Percentiles rank a stretch among this genome's conserved stretches.
Conservation (phyloP, 2,329 filamentous ascomycete species). For the Thelonectria rubi region DNA sequence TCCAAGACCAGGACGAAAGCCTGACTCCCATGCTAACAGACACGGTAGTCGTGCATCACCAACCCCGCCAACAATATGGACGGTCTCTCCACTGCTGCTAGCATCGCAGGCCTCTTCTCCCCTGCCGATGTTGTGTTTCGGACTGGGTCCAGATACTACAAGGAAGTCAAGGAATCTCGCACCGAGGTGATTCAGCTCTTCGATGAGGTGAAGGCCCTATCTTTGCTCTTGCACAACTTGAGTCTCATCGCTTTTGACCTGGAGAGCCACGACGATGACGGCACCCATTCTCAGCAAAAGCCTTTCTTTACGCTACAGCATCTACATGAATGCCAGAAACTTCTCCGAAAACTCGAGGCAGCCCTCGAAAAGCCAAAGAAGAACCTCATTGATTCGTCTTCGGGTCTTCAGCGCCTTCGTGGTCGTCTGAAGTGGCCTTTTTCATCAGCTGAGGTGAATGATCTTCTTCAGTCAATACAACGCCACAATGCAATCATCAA, state of each 20-base stretch:
- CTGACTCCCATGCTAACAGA: too few relatives aligned
- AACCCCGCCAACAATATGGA: too few relatives aligned
- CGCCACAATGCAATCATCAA: slow-evolving; percentile 21
- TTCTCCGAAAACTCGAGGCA: too few relatives aligned
- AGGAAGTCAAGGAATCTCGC: not conserved
- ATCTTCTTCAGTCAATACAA: not conserved
- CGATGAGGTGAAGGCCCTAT: slow-evolving; percentile 5
- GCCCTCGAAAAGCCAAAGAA: too few relatives aligned
- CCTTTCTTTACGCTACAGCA: too few relatives aligned
- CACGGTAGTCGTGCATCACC: too few relatives aligned
- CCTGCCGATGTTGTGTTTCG: slow-evolving; percentile 25
- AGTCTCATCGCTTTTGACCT: not conserved
- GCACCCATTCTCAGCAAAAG: too few relatives aligned
- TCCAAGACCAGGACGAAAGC: too few relatives aligned
- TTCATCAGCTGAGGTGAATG: slow-evolving; percentile 7
- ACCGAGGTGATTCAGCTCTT: slow-evolving; percentile 5
- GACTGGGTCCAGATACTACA: slow-evolving; percentile 9
- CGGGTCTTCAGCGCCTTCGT: not conserved
- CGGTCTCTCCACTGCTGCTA: slow-evolving; percentile 16
- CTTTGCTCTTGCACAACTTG: slow-evolving; percentile 7
- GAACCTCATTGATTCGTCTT: too few relatives aligned
- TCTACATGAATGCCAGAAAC: too few relatives aligned
- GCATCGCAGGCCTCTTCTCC: slow-evolving; percentile 21
- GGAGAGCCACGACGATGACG: too few relatives aligned
- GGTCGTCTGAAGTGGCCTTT: slow-evolving; percentile 21